phyloP scores from a whole-genome alignment of 768 basidiomycete species.

The Tylopilus plumbeoviolaceoides region DNA sequence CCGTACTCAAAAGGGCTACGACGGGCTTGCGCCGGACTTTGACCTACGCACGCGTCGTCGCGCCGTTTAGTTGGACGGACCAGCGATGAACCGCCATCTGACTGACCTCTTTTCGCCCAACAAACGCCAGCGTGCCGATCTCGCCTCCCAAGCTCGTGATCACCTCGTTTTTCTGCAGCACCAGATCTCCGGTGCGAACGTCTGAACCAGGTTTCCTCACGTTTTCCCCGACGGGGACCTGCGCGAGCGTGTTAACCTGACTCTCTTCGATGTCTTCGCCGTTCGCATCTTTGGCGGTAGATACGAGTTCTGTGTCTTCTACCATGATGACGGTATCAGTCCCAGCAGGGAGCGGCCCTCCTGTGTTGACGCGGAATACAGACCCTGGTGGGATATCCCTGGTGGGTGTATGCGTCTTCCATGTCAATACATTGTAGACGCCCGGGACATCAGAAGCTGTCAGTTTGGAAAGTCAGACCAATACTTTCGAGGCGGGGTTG shows the following conservation, averaged over 20 bases:
- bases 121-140: slow-evolving; percentile 75
- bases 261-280: slow-evolving; percentile 58
- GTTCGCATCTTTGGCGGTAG: slow-evolving; percentile 38
- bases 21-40: slow-evolving; percentile 66
- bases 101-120: slow-evolving; percentile 66
- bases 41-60: slow-evolving; percentile 42
- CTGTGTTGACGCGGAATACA: slow-evolving; percentile 75
- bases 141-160: slow-evolving; percentile 73
- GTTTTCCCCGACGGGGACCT: slow-evolving; percentile 65
- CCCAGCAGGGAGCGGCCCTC: slow-evolving; percentile 72
- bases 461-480: neutral
- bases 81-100: neutral
- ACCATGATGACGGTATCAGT: slow-evolving; percentile 88
- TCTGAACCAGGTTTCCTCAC: slow-evolving; percentile 73
- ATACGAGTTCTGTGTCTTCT: slow-evolving; percentile 80
- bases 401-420: slow-evolving; percentile 36
- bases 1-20: slow-evolving; percentile 81
- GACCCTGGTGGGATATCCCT: slow-evolving; percentile 41
- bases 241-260: slow-evolving; percentile 62
- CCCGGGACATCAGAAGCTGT: slow-evolving; percentile 64
- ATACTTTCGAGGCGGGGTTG: neutral
- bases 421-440: slow-evolving; percentile 62
- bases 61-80: neutral
- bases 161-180: slow-evolving; percentile 57
- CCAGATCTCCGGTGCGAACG: slow-evolving; percentile 61